A percentile compares a stretch with the other conserved stretches of the same genome.
phyloP scores from a whole-genome alignment of 257 asterid genomes.

The Haberlea rhodopensis region DNA sequence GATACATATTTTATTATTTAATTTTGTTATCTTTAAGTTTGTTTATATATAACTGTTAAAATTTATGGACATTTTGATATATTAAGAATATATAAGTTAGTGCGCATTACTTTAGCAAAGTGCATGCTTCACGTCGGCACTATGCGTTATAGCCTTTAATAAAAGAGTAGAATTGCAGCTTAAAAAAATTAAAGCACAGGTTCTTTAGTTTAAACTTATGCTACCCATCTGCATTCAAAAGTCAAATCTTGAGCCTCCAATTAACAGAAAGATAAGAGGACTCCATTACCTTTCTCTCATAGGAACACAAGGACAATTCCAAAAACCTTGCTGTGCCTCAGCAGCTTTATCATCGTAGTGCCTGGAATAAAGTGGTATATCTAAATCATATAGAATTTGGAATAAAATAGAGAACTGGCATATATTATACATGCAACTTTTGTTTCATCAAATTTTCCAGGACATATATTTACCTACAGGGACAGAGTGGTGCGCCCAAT shows the following conservation, averaged over 20 bases:
- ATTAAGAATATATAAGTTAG: too few relatives aligned
- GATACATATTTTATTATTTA: too few relatives aligned
- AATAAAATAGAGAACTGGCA: background rate
- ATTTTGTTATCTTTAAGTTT: too few relatives aligned
- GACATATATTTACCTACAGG: slow-evolving; percentile 61
- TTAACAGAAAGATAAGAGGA: background rate
- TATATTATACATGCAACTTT: background rate
- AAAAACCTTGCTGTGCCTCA: slow-evolving; percentile 93
- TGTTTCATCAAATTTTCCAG: background rate
- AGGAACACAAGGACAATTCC: slow-evolving; percentile 95
- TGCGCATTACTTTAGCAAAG: too few relatives aligned
- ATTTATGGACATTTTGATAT: too few relatives aligned
- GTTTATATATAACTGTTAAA: too few relatives aligned
- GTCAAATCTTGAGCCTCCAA: background rate
- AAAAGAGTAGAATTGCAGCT: background rate
- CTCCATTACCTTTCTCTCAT: slow-evolving; percentile 54
- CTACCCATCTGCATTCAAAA: background rate
- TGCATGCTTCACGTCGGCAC: too few relatives aligned
- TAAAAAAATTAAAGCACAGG: background rate
- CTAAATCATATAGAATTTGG: background rate
- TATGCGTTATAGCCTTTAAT: too few relatives aligned
- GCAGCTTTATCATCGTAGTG: slow-evolving; percentile 92
- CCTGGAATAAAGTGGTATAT: slow-evolving; percentile 29
- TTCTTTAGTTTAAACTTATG: slow-evolving; percentile 9
- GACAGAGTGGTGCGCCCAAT: slow-evolving; percentile 95